Base-by-base conservation (phyloP, 345 rosid genomes). In the Bretschneidera sinensis region DNA sequence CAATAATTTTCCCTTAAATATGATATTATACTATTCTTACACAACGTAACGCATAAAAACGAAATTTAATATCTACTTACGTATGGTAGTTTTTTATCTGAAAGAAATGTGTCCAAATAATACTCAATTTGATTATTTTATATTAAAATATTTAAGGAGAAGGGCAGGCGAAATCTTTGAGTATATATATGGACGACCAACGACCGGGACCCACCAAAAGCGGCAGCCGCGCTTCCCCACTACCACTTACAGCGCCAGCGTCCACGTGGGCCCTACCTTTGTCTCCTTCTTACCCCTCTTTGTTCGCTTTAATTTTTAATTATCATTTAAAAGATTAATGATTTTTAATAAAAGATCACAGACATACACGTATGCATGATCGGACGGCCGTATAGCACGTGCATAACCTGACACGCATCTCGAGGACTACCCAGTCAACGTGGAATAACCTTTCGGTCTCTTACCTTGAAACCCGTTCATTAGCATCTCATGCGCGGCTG, bases 161-260 rank as follows among this genome's bases (percentile, higher is more conserved):
- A n/a, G 28, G 28, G 35, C 35, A 49, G n/a, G 63, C 10, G 60
- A 60, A 51, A 65, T 65, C 62, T 55, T 55, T 35, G 35, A 11
- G 58, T 34, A 43, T 54, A 51, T 62, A 65, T 57, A 24, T 65
- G 39, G 62, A 39, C 63, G 70, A 66, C 64, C 55, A 33, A 51
- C 55, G 23, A 33, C 11, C 1, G 28, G 81, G 79, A 21, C 78
- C 82, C 82, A 68, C 76, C 20, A 51, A 65, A 69, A 75, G 74
- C 79, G 74, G 83, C 83, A 62, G 81, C 81, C 78, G 85, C 73
- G 74, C 72, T 63, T 75, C 71, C 75, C 67, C 65, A 67, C 71
- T 62, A 60, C 74, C 66, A 65, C 63, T 67, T 67, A 67, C 59
- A 56, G 63, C 57, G 61, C 61, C 61, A 34, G 66, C 71, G 61